Base-by-base conservation (phyloP, 192 early-diverging fungal genomes). In the Spizellomyces sp. region DNA sequence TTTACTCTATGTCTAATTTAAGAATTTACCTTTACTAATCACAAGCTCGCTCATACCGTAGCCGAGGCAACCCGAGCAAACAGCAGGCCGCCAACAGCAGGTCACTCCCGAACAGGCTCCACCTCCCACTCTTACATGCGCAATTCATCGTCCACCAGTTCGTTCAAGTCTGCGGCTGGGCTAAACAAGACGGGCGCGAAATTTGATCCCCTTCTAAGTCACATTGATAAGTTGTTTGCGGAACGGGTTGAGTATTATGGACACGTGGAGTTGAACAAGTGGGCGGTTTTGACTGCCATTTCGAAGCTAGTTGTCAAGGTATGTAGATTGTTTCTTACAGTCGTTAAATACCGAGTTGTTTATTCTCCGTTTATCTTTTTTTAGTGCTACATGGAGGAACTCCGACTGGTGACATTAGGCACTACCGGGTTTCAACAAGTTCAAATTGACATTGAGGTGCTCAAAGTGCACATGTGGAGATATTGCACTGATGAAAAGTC, bases 201-300 rank as follows among this genome's bases (percentile, higher is more conserved):
- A 76, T 79, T 83, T 75, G 78, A 83, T 70, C 64, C 80, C 21
- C 48, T 87, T 62, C 59, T 90, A 66, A 85, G 71, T 45, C 83
- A 87, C 59, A 91, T 93, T 70, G 87, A 88, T 66, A 85, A 84
- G 43, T 78, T 93, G 17, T 93, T 93, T 71, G 79, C 85, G 14
- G 91, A 91, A 21, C 78, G 84, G 4, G 78, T 89, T 10, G 89
- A 87, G 61, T 88, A 88, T 42, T 90, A 84, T 76, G 79, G 84
- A 27, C 72, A 59, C 41, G 82, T 89, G 9, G 90, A 90, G 42
- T 66, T 88, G 72, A 78, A 73, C 27, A 54, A 80, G 52, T 48
- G 60, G 2, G 86, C 79, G 6, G 77, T 89, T 36, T 73, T 86
- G 62, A 76, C 66, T 60, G 82, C 81, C 8, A 75, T 90, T 45